These are phyloP conservation scores for Penicillium verrucosum DNA, from an alignment of 2,329 filamentous ascomycete species.

Conservation along the genomic window DNA sequence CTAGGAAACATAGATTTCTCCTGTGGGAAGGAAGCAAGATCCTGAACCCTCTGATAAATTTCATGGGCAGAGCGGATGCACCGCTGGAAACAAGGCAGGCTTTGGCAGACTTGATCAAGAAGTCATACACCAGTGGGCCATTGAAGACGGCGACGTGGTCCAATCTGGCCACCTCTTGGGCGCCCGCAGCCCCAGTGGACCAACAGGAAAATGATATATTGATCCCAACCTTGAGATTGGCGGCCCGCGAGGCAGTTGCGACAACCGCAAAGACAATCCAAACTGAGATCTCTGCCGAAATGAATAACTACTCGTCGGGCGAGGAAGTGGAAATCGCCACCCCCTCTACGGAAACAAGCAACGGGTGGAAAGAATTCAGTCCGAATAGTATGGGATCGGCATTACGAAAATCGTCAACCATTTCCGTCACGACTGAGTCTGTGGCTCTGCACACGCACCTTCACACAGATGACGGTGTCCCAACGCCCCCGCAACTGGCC, in stretches of 20 bases:
- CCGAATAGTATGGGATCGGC: slow-evolving; percentile 26
- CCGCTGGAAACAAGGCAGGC: slow-evolving; percentile 31
- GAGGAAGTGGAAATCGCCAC: slow-evolving; percentile 13
- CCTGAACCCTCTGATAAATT: slow-evolving; percentile 36
- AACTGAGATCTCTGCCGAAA: slow-evolving; percentile 40
- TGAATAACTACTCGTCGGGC: slow-evolving; percentile 10
- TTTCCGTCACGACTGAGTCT: slow-evolving; percentile 40
- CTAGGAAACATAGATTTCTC: slow-evolving; percentile 39
- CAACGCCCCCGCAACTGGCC: slow-evolving; percentile 35
- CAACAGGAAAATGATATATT: slow-evolving; percentile 41
- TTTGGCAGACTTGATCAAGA: slow-evolving; percentile 35
- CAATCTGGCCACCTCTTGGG: slow-evolving; percentile 39
- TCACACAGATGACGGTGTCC: slow-evolving; percentile 25
- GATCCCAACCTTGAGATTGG: slow-evolving; percentile 42
- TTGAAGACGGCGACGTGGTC: slow-evolving; percentile 40
- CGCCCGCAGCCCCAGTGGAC: slow-evolving; percentile 34
- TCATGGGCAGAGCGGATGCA: slow-evolving; percentile 27
- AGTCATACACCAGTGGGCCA: slow-evolving; percentile 40
- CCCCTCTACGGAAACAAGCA: slow-evolving; percentile 7
- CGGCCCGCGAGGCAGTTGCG: slow-evolving; percentile 42
- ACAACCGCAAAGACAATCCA: slow-evolving; percentile 38
- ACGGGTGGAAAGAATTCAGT: slow-evolving; percentile 25
- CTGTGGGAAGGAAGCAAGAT: slow-evolving; percentile 43
- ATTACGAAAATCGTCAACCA: slow-evolving; percentile 39
- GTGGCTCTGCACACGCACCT: slow-evolving; percentile 34